Evolutionary conservation across 2,329 filamentous ascomycete species (phyloP).

Genomic region (Leptographium flavum): DNA sequence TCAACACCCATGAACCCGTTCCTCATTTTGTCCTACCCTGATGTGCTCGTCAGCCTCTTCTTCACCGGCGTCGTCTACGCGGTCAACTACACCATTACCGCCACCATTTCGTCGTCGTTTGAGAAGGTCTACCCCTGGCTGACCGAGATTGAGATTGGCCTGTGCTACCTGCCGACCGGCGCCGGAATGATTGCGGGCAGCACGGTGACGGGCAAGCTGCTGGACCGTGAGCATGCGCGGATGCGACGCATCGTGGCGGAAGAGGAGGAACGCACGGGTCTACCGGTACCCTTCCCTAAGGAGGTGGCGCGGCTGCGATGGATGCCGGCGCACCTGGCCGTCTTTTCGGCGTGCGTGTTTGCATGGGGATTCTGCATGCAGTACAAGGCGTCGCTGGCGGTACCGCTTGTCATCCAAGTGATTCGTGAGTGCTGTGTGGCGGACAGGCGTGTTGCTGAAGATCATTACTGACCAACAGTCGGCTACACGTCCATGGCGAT

Average conservation of each 20-base stretch:
- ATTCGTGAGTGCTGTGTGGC: constrained; percentile 3
- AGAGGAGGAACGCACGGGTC: not conserved
- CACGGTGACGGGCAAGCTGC: constrained; percentile 15
- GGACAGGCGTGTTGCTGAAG: not conserved
- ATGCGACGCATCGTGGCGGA: not conserved
- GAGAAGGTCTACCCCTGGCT: constrained; percentile 14
- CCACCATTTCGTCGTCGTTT: constrained; percentile 20
- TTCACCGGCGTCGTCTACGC: constrained; percentile 21
- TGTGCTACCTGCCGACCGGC: constrained; percentile 19
- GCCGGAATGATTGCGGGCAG: constrained; percentile 17
- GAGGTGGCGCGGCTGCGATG: constrained; percentile 15
- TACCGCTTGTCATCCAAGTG: constrained; percentile 14
- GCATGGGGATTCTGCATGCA: constrained; percentile 17
- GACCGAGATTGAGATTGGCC: constrained; percentile 17
- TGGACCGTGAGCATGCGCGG: constrained; percentile 17
- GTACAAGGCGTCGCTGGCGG: constrained; percentile 12
- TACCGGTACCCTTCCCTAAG: constrained; percentile 13
- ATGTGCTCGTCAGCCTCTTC: constrained; percentile 16
- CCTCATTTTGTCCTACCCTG: constrained; percentile 16
- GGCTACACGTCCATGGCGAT: constrained; percentile 18
- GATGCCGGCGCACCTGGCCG: constrained; percentile 13
- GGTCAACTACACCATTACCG: constrained; percentile 20
- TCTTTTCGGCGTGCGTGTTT: constrained; percentile 14
- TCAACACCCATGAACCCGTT: constrained; percentile 15
- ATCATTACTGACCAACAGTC: constrained; percentile 2